Conservation (phyloP, 176 grass and related monocot species). For the Areca catechu region DNA sequence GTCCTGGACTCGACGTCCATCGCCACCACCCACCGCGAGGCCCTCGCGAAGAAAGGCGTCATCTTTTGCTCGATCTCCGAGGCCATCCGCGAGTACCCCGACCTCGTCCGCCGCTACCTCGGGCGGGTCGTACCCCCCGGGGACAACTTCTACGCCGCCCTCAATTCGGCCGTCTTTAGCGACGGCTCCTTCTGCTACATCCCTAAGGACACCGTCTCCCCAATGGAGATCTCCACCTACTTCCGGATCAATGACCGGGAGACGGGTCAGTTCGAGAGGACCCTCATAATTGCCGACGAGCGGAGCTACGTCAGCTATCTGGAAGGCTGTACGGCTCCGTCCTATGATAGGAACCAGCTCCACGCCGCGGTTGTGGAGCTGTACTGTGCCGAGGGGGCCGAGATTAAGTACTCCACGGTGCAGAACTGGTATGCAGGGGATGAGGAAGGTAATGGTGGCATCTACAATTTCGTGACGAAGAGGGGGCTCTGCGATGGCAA, state of each 20-base stretch:
- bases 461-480: slow-evolving; percentile 98
- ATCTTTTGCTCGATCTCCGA: slow-evolving; percentile 99
- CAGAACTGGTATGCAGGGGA: slow-evolving; percentile 98
- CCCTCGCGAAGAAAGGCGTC: slow-evolving; percentile 73
- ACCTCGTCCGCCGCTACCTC: slow-evolving; percentile 57
- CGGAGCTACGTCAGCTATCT: slow-evolving; percentile 82
- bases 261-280: slow-evolving; percentile 88
- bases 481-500: slow-evolving; percentile 69
- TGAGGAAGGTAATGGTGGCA: slow-evolving; percentile 67
- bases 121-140: slow-evolving; percentile 56
- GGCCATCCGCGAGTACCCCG: slow-evolving; percentile 83
- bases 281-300: slow-evolving; percentile 75
- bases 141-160: slow-evolving; percentile 90
- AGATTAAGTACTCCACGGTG: slow-evolving; percentile 95
- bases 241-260: slow-evolving; percentile 90
- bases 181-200: slow-evolving; percentile 98
- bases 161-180: slow-evolving; percentile 89
- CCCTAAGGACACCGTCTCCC: slow-evolving; percentile 81
- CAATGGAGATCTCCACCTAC: slow-evolving; percentile 95
- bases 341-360: slow-evolving; percentile 80
- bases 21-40: slow-evolving; percentile 72
- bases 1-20: slow-evolving; percentile 94
- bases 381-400: slow-evolving; percentile 65
- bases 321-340: slow-evolving; percentile 84
- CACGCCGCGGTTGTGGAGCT: slow-evolving; percentile 90